Evolutionary conservation across 2,329 filamentous ascomycete species (phyloP).

Genomic region (Botryotinia narcissicola): DNA sequence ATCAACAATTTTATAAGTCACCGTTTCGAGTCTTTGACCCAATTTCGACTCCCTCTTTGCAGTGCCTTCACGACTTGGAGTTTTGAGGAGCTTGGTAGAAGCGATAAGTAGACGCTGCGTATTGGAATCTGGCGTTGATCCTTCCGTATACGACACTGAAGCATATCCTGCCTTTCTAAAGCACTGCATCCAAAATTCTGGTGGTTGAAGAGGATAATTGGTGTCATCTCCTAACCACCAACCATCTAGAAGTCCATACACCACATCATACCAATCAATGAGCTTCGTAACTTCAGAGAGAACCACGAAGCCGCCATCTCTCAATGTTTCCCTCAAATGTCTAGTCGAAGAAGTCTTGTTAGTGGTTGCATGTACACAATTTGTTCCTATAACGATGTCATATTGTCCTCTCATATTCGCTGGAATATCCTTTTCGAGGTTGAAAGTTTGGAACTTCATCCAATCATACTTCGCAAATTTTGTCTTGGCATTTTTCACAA

Average conservation of each 20-base stretch:
- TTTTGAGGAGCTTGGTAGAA: not conserved
- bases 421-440: constrained; percentile 28
- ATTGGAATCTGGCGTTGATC: constrained; percentile 24
- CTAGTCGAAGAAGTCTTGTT: constrained; percentile 19
- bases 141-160: constrained; percentile 24
- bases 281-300: constrained; percentile 31
- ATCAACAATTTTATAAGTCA: constrained; percentile 2
- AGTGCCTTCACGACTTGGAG: not conserved
- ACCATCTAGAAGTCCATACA: constrained; percentile 35
- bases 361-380: constrained; percentile 33
- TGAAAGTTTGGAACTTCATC: constrained; percentile 28
- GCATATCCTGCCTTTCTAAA: constrained; percentile 23
- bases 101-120: constrained; percentile 19
- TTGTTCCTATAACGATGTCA: constrained; percentile 31
- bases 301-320: constrained; percentile 27
- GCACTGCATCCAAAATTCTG: constrained; percentile 23
- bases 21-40: not conserved
- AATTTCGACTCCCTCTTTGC: not conserved
- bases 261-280: constrained; percentile 32
- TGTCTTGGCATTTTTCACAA: constrained; percentile 32
- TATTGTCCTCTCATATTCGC: constrained; percentile 21
- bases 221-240: constrained; percentile 31
- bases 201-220: constrained; percentile 26
- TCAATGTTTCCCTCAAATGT: constrained; percentile 24
- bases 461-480: constrained; percentile 29